Evolutionary conservation across 192 early-diverging fungal species (phyloP).

Genomic region (Phlyctochytrium arcticum): DNA sequence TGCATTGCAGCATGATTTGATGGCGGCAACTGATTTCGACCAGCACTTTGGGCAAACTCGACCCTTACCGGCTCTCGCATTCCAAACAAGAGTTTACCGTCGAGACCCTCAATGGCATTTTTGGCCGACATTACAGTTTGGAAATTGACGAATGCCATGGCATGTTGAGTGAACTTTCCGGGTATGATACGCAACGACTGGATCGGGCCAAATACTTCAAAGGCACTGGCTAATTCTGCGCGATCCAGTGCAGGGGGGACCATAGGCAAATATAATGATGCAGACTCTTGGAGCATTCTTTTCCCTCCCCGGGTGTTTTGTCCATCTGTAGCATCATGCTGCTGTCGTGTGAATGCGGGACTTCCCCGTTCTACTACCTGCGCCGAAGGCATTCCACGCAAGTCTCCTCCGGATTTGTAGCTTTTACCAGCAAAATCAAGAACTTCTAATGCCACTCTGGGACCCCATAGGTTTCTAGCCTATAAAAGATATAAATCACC

Average conservation of each 20-base stretch:
- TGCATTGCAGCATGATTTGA: not conserved
- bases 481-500: not conserved
- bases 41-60: constrained; percentile 20
- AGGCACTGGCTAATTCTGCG: not conserved
- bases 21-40: not conserved
- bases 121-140: not conserved
- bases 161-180: constrained; percentile 6
- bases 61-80: constrained; percentile 8
- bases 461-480: not conserved
- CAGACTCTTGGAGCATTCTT: constrained; percentile 1
- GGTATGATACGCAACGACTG: constrained; percentile 23
- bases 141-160: constrained; percentile 30
- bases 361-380: too few species aligned
- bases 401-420: too few species aligned
- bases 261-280: constrained; percentile 22
- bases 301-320: too few species aligned
- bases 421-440: not conserved
- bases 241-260: constrained; percentile 8
- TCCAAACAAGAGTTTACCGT: constrained; percentile 15
- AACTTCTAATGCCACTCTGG: not conserved
- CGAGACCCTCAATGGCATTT: not conserved
- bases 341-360: too few species aligned
- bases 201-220: constrained; percentile 5
- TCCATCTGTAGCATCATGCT: too few species aligned
- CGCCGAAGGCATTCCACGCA: too few species aligned